Evolutionary conservation across 2,329 filamentous ascomycete genomes (phyloP).

Genomic region (Immersiporthe knoxdaviesiana): DNA sequence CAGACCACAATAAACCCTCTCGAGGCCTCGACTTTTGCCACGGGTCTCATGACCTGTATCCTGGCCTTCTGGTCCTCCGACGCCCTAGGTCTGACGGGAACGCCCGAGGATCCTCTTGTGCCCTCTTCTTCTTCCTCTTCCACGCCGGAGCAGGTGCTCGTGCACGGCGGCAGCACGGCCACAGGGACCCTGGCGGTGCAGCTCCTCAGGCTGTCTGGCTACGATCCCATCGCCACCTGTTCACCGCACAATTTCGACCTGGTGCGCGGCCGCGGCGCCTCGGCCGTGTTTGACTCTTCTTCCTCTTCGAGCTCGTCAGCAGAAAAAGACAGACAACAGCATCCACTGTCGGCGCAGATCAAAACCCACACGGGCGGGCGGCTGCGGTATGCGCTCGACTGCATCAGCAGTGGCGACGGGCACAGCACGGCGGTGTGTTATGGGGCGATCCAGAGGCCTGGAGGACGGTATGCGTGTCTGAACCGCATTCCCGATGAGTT

Average conservation of each 20-base stretch:
- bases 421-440: constrained; percentile 43
- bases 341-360: no score
- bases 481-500: constrained; percentile 21
- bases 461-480: constrained; percentile 32
- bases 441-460: constrained; percentile 39
- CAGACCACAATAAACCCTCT: constrained; percentile 36
- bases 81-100: constrained; percentile 39
- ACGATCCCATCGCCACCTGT: constrained; percentile 24
- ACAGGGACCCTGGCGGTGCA: constrained; percentile 12
- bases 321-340: no score
- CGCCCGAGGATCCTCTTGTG: constrained; percentile 38
- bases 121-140: constrained; percentile 43
- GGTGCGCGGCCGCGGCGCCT: constrained; percentile 50
- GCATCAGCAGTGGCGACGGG: constrained; percentile 44
- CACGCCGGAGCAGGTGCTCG: no score
- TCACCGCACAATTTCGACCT: constrained; percentile 53
- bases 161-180: constrained; percentile 21
- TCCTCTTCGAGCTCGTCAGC: no score
- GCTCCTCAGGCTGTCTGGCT: constrained; percentile 12
- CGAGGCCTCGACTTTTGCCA: constrained; percentile 33
- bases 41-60: constrained; percentile 33
- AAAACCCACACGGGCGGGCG: constrained; percentile 47
- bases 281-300: constrained; percentile 49
- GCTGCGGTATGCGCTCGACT: constrained; percentile 53
- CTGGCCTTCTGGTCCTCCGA: constrained; percentile 43